These are phyloP conservation scores for Salisapilia sapeloensis DNA, from an alignment of 352 stramenopile genomes.

Conservation along the genomic window DNA sequence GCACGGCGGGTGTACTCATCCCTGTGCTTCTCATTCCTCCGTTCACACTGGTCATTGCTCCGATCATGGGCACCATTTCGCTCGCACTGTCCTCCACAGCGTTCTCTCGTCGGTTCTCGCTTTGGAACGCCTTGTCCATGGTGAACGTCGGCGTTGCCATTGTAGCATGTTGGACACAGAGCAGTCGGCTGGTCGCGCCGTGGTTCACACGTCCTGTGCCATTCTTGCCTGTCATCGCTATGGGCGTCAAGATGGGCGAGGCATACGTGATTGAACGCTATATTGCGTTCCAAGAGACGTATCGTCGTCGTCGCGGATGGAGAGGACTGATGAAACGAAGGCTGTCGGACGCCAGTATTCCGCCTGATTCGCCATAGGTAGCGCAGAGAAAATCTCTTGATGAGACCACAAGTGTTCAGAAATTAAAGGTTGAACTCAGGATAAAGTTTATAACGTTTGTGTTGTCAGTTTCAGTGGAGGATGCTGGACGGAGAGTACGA, in stretches of 20 bases:
- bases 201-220: slow-evolving; percentile 63
- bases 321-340: slow-evolving; percentile 70
- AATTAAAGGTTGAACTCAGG: too few relatives aligned
- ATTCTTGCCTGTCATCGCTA: slow-evolving; percentile 40
- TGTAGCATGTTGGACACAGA: slow-evolving; percentile 37
- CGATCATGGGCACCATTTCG: slow-evolving; percentile 58
- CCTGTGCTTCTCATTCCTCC: slow-evolving; percentile 52
- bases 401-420: too few relatives aligned
- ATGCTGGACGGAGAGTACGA: slow-evolving; percentile 31
- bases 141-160: slow-evolving; percentile 53
- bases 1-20: slow-evolving; percentile 52
- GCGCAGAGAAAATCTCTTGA: too few relatives aligned
- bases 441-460: too few relatives aligned
- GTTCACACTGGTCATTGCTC: slow-evolving; percentile 47
- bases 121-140: slow-evolving; percentile 74
- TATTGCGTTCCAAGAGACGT: slow-evolving; percentile 65
- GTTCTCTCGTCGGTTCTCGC: slow-evolving; percentile 49
- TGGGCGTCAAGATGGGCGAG: slow-evolving; percentile 50
- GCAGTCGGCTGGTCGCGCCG: slow-evolving; percentile 49
- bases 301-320: slow-evolving; percentile 53
- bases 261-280: slow-evolving; percentile 54
- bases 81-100: slow-evolving; percentile 48
- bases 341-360: slow-evolving; percentile 57
- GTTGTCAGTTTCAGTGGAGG: too few relatives aligned
- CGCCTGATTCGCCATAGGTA: slow-evolving; percentile 28